These are phyloP conservation scores for Thuidium tamariscinum DNA, from an alignment of 225 moss, liverwort and hornwort genomes.

Conservation along the genomic window DNA sequence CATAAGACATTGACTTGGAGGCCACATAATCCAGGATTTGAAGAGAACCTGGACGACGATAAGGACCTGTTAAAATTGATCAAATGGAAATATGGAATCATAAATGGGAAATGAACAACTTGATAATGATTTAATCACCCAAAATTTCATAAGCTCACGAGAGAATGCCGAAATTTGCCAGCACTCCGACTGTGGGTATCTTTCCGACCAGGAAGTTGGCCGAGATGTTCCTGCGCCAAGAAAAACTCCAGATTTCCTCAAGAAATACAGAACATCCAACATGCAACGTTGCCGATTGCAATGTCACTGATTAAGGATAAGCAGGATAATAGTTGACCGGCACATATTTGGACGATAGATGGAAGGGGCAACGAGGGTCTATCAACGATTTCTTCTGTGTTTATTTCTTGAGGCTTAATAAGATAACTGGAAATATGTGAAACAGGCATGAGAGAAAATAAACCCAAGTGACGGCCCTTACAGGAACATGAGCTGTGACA, in stretches of 20 bases:
- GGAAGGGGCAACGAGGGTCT: too few species aligned
- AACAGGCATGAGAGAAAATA: not conserved
- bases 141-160: conserved; percentile 40
- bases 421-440: not conserved
- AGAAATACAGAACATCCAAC: not conserved
- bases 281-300: not conserved
- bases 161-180: conserved; percentile 43
- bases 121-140: not conserved
- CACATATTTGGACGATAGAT: not conserved
- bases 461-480: not conserved
- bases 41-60: conserved; percentile 37
- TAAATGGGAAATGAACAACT: not conserved
- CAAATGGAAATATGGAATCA: not conserved
- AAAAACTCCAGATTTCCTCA: not conserved
- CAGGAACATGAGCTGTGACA: conserved; percentile 27
- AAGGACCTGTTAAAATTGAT: not conserved
- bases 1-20: conserved; percentile 54
- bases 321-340: not conserved
- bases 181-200: conserved; percentile 59
- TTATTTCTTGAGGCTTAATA: not conserved
- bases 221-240: conserved; percentile 56
- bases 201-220: conserved; percentile 57
- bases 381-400: not conserved
- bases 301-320: not conserved
- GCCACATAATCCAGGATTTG: conserved; percentile 74